Conservation (phyloP, 495 filamentous ascomycete species). For the Haplographium delicatum region DNA sequence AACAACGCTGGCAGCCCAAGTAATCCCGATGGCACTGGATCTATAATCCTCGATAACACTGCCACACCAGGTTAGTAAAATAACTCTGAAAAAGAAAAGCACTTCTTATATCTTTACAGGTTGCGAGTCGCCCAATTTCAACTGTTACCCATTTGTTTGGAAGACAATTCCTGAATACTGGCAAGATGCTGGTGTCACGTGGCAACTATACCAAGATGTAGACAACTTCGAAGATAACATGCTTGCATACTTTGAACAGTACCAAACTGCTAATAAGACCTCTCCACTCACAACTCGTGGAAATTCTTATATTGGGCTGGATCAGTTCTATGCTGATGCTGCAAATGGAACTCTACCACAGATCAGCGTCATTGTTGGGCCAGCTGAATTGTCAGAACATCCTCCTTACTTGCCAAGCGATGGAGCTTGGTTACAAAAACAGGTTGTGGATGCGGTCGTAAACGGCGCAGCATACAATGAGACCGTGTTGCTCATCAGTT, state of each 20-base stretch:
- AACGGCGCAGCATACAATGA: constrained; percentile 25
- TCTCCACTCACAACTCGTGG: constrained; percentile 23
- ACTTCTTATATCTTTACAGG: too few species aligned
- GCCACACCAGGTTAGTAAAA: too few species aligned
- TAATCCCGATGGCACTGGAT: constrained; percentile 22
- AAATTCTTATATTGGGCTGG: constrained; percentile 27
- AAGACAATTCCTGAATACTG: constrained; percentile 26
- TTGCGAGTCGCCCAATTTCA: constrained; percentile 24
- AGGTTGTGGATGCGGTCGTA: constrained; percentile 26
- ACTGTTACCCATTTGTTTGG: constrained; percentile 28
- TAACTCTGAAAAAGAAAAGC: too few species aligned
- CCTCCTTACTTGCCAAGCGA: constrained; percentile 27
- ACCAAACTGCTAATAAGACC: constrained; percentile 23
- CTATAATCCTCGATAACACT: constrained; percentile 28
- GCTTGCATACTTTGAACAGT: constrained; percentile 28
- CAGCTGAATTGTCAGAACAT: constrained; percentile 28
- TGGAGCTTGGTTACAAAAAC: constrained; percentile 30
- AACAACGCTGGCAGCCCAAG: constrained; percentile 25
- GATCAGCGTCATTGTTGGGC: constrained; percentile 27
- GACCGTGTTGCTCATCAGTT: constrained; percentile 27
- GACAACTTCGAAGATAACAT: constrained; percentile 30
- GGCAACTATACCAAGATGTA: constrained; percentile 29
- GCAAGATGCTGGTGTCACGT: constrained; percentile 29
- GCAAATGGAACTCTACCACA: constrained; percentile 28
- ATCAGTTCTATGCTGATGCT: constrained; percentile 27